Evolutionary conservation across 805 yeast genomes (phyloP).

Genomic region (Lipomyces lipofer): DNA sequence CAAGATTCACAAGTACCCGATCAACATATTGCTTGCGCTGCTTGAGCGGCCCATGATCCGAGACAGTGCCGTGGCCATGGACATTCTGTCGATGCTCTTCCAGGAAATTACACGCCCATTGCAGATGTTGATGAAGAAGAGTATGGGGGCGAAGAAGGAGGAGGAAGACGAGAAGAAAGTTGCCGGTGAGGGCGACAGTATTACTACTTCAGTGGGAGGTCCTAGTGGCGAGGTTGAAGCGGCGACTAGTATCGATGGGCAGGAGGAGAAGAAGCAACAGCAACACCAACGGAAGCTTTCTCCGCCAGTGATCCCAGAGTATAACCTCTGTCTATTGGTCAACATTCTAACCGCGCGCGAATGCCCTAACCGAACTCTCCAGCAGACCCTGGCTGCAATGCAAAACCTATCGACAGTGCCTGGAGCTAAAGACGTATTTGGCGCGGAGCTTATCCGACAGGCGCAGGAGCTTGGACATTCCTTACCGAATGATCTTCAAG

Average conservation of each 20-base stretch:
- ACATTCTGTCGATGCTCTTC: constrained; percentile 68
- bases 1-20: constrained; percentile 54
- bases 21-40: constrained; percentile 64
- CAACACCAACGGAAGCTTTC: constrained; percentile 36
- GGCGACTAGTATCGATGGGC: neutral
- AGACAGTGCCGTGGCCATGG: constrained; percentile 75
- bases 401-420: constrained; percentile 66
- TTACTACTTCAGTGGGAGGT: constrained; percentile 4
- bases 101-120: constrained; percentile 78
- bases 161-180: neutral
- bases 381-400: constrained; percentile 78
- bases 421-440: constrained; percentile 63
- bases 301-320: constrained; percentile 64
- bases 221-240: neutral
- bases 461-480: constrained; percentile 61
- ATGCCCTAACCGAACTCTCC: constrained; percentile 81
- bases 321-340: constrained; percentile 62
- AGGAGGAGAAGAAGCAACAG: constrained; percentile 2
- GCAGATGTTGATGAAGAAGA: constrained; percentile 50
- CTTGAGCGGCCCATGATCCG: constrained; percentile 64
- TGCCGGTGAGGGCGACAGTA: neutral
- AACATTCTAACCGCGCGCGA: constrained; percentile 75
- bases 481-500: constrained; percentile 56
- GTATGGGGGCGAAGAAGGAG: constrained; percentile 6
- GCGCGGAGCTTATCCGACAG: constrained; percentile 61